These are phyloP conservation scores for Fusarium siculi DNA, from an alignment of 2,329 filamentous ascomycete genomes.

Conservation along the genomic window DNA sequence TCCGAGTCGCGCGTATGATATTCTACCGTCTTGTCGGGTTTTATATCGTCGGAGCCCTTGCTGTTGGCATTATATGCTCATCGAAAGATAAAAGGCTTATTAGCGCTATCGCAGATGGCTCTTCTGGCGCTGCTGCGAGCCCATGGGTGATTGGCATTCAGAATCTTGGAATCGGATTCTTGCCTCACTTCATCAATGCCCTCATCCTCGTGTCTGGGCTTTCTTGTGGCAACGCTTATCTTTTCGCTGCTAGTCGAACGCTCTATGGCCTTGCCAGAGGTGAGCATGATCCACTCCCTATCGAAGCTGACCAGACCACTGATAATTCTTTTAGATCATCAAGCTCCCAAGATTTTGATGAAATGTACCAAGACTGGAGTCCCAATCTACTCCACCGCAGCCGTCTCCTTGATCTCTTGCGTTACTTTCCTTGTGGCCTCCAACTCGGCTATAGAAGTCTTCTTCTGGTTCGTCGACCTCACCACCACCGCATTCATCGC, in stretches of 20 bases:
- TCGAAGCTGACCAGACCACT: background rate
- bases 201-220: conserved; percentile 67
- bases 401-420: conserved; percentile 58
- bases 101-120: conserved; percentile 55
- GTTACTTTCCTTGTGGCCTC: conserved; percentile 62
- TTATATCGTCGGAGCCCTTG: conserved; percentile 72
- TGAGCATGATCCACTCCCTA: background rate
- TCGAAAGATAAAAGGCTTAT: conserved; percentile 57
- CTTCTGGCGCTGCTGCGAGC: conserved; percentile 64
- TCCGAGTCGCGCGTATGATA: conserved; percentile 75
- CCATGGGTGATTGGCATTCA: conserved; percentile 68
- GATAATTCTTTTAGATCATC: conserved; percentile 46
- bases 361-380: conserved; percentile 68
- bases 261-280: conserved; percentile 57
- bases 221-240: conserved; percentile 58
- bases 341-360: conserved; percentile 60
- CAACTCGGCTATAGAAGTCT: conserved; percentile 56
- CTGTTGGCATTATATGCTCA: conserved; percentile 64
- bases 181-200: conserved; percentile 67
- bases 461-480: conserved; percentile 65
- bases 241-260: conserved; percentile 57
- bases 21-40: conserved; percentile 77
- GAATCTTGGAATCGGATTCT: conserved; percentile 60
- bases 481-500: conserved; percentile 66
- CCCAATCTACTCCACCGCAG: conserved; percentile 62